Evolutionary conservation across 805 yeast species (phyloP).

Genomic region (Blastobotrys mokoenaii): DNA sequence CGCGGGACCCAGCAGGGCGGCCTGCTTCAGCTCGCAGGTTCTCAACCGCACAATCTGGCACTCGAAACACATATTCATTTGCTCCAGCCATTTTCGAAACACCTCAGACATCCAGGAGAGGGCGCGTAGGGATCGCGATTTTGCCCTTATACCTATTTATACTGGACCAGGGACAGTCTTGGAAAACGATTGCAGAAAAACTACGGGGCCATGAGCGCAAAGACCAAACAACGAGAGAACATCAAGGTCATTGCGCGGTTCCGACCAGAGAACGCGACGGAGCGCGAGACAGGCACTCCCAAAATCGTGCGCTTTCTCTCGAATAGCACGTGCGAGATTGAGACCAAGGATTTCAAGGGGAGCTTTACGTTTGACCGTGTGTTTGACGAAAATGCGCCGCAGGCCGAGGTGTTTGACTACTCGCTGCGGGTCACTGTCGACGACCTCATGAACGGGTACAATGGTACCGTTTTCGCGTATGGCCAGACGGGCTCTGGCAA

Average conservation of each 20-base stretch:
- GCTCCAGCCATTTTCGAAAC: too few species aligned
- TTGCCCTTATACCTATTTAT: too few species aligned
- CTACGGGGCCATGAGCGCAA: too few species aligned
- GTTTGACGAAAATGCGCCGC: conserved; percentile 44
- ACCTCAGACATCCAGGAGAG: too few species aligned
- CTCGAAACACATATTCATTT: too few species aligned
- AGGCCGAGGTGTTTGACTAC: conserved; percentile 49
- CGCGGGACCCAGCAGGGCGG: too few species aligned
- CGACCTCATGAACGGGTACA: conserved; percentile 66
- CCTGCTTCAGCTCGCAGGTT: too few species aligned
- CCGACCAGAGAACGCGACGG: conserved; percentile 46
- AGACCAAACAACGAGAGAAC: conserved; percentile 18
- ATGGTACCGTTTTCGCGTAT: conserved; percentile 68
- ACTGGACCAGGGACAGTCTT: too few species aligned
- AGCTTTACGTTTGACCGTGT: conserved; percentile 58
- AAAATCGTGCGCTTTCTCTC: conserved; percentile 19
- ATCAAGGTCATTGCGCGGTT: conserved; percentile 68
- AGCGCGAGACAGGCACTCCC: conserved; percentile 15
- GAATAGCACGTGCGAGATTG: conserved; percentile 22
- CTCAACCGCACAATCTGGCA: too few species aligned
- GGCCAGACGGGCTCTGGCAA: conserved; percentile 79
- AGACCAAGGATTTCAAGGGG: conserved; percentile 20
- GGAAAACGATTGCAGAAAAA: too few species aligned
- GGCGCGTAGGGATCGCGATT: too few species aligned
- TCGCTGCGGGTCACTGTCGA: conserved; percentile 56